Base-by-base conservation (phyloP, 2,329 filamentous ascomycete species). In the Cercospora sojina region DNA sequence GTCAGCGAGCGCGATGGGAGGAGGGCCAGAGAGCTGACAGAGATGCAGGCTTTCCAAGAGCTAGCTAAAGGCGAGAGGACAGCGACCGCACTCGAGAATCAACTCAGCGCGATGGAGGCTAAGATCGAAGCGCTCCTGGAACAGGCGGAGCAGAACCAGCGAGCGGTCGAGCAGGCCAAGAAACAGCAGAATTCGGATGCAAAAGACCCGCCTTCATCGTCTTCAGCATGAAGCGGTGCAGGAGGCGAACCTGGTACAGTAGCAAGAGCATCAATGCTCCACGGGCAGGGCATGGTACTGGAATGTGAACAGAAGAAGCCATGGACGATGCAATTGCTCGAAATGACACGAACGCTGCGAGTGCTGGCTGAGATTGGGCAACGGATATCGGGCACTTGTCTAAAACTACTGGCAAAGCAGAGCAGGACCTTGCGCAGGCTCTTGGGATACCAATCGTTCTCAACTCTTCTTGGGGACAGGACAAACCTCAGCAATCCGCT, bases 41-140 rank as follows among this genome's bases (percentile, higher is more conserved):
- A 16, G 12, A 32, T 6, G 47, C 71, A 84, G 83, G 82, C 82
- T 38, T 82, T 84, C 73, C 79, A 83, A 70, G 82, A 83, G 66
- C 78, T 84, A 35, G 79, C 81, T 35, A 84, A 83, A 66, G 86
- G 85, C 72, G 86, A 88, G 76, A 79, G 79, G 66, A 84, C 85
- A 32, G 86, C 86, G 5, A 78, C 83, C 29, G 83, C 82, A 20
- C 75, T 88, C 31, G 86, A 88, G 73, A 81, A 80, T 67, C 83
- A 86, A 70, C 80, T 88, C 32, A 81, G 80, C 65, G 78, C 78
- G 25, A 79, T 88, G 62, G 86, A 88, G 73, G 80, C 79, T 63
- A 85, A 84, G 75, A 86, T 88, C 57, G 83, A 85, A 69, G 80
- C 82, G 53, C 74, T 86, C 5, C 76, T 86, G 18, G 83, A 80